Conservation (phyloP, 306 rosid species). For the Medicago truncatula region MtrunA17r5.0-ANR NC_053045.1:52530501-52531000, state of each 20-base stretch:
- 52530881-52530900: too few species aligned
- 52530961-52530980: not conserved
- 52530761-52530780: not conserved
- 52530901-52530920: not conserved
- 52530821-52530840: not conserved
- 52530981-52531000: not conserved
- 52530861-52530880: too few species aligned
- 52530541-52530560: not conserved
- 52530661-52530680: not conserved
- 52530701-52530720: not conserved
- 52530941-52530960: too few species aligned
- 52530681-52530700: not conserved
- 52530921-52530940: too few species aligned
- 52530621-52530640: not conserved
- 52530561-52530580: too few species aligned
- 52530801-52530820: not conserved
- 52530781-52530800: too few species aligned
- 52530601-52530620: not conserved
- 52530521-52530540: conserved; percentile 55
- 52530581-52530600: not conserved
- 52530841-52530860: too few species aligned
- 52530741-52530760: not conserved
- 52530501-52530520: conserved; percentile 81
- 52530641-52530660: not conserved
- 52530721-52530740: not conserved